These are phyloP conservation scores for Tricholoma flavovirens DNA, from an alignment of 768 basidiomycete species.

Conservation along the genomic window DNA sequence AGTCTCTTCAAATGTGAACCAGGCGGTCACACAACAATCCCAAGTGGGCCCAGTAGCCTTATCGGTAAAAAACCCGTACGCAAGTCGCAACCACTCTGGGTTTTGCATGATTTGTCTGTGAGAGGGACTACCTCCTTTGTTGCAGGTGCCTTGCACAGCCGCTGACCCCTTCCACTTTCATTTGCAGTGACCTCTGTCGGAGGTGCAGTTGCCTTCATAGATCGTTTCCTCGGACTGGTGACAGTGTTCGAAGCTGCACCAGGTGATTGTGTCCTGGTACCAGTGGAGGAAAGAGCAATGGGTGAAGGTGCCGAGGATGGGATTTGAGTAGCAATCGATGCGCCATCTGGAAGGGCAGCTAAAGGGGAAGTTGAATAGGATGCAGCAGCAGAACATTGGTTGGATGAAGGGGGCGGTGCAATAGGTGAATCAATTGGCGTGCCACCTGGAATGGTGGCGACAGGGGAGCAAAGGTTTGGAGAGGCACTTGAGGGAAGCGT, in stretches of 20 bases:
- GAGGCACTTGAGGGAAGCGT: too few species aligned
- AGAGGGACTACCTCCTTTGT: neutral
- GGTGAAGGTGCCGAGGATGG: too few species aligned
- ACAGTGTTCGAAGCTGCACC: neutral
- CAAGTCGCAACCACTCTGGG: neutral
- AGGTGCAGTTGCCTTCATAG: neutral
- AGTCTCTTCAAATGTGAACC: neutral
- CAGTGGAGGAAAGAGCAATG: neutral
- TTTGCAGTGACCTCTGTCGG: neutral
- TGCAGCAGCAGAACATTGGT: too few species aligned
- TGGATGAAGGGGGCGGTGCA: too few species aligned
- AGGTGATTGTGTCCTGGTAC: neutral
- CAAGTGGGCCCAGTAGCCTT: neutral
- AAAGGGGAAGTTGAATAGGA: too few species aligned
- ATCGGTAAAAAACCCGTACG: neutral
- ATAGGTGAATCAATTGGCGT: too few species aligned
- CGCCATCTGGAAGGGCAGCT: too few species aligned
- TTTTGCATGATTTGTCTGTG: neutral
- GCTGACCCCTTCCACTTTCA: neutral
- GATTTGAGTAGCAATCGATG: too few species aligned
- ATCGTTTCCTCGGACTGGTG: neutral
- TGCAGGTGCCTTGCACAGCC: neutral
- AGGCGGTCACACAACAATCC: neutral
- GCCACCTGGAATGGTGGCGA: too few species aligned
- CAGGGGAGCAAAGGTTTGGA: too few species aligned